phyloP scores from a whole-genome alignment of 192 early-diverging fungal species.

The Irineochytrium annulatum region DNA sequence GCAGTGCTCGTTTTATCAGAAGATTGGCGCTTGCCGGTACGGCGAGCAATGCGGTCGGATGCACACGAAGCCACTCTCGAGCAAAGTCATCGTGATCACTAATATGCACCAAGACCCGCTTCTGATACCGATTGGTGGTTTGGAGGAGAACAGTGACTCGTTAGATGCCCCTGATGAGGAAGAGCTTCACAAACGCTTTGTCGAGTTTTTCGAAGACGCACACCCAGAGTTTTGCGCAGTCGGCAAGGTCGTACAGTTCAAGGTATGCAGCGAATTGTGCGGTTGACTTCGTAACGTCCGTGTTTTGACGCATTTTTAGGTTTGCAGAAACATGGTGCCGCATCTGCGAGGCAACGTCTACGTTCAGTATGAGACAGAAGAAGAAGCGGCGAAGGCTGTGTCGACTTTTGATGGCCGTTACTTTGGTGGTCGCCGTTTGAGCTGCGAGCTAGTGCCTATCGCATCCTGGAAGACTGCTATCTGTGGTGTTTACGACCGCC shows the following conservation, averaged over 20 bases:
- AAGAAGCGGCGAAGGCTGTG: slow-evolving; percentile 30
- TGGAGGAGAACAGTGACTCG: slow-evolving; percentile 24
- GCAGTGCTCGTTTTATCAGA: slow-evolving; percentile 36
- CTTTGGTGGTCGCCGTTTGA: slow-evolving; percentile 37
- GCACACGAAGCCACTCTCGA: slow-evolving; percentile 20
- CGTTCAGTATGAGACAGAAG: slow-evolving; percentile 40
- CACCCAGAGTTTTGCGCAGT: slow-evolving; percentile 32
- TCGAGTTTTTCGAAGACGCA: slow-evolving; percentile 40
- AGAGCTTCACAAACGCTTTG: slow-evolving; percentile 32
- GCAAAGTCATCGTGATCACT: slow-evolving; percentile 26
- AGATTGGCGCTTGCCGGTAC: slow-evolving; percentile 42
- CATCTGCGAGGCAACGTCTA: slow-evolving; percentile 47
- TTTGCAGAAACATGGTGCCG: slow-evolving; percentile 36
- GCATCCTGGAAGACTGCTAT: slow-evolving; percentile 44
- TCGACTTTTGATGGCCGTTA: slow-evolving; percentile 32
- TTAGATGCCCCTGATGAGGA: slow-evolving; percentile 24
- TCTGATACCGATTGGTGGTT: slow-evolving; percentile 3
- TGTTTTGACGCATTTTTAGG: not conserved
- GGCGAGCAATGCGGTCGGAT: slow-evolving; percentile 48
- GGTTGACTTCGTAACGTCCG: not conserved
- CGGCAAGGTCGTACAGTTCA: slow-evolving; percentile 40
- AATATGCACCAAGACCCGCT: slow-evolving; percentile 42
- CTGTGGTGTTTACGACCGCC: slow-evolving; percentile 30
- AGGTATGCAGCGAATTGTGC: slow-evolving; percentile 23
- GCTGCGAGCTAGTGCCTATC: slow-evolving; percentile 31